Conservation (phyloP, 2,329 filamentous ascomycete genomes). For the Knufia petricola region DNA sequence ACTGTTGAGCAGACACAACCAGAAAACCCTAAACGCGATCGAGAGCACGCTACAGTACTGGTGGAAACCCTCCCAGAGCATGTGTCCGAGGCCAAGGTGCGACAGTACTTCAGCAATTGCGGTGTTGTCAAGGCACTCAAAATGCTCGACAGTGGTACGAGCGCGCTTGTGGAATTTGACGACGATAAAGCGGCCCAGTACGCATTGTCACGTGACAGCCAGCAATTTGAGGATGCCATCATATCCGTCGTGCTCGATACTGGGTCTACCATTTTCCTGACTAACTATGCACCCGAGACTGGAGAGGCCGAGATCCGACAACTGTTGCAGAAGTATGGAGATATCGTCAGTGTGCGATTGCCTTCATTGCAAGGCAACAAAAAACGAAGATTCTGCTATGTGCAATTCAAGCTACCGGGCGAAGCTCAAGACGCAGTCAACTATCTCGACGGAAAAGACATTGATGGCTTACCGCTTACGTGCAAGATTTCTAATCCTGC, state of each 20-base stretch:
- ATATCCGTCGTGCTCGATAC: conserved; percentile 67
- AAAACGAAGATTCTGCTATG: conserved; percentile 86
- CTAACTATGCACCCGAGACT: conserved; percentile 65
- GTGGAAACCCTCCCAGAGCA: conserved; percentile 65
- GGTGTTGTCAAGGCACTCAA: conserved; percentile 73
- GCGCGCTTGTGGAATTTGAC: conserved; percentile 78
- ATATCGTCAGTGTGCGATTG: conserved; percentile 76
- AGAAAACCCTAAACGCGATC: conserved; percentile 59
- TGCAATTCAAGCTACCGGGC: conserved; percentile 68
- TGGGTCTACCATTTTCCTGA: conserved; percentile 74
- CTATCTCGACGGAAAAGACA: conserved; percentile 55
- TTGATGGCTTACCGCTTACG: conserved; percentile 60
- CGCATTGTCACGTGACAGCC: conserved; percentile 71
- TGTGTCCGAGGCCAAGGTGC: conserved; percentile 61
- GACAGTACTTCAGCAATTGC: conserved; percentile 86
- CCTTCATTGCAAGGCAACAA: conserved; percentile 85
- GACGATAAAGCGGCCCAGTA: conserved; percentile 69
- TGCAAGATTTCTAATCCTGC: conserved; percentile 78
- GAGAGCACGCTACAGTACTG: conserved; percentile 79
- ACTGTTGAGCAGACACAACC: conserved; percentile 29
- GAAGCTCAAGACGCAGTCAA: conserved; percentile 59
- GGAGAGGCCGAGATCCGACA: conserved; percentile 44
- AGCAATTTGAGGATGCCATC: conserved; percentile 62
- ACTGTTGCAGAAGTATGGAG: conserved; percentile 57
- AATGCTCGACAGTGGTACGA: conserved; percentile 55